Base-by-base conservation (phyloP, 1,284 basidiomycete species). In the Polyporus tsugae region DNA sequence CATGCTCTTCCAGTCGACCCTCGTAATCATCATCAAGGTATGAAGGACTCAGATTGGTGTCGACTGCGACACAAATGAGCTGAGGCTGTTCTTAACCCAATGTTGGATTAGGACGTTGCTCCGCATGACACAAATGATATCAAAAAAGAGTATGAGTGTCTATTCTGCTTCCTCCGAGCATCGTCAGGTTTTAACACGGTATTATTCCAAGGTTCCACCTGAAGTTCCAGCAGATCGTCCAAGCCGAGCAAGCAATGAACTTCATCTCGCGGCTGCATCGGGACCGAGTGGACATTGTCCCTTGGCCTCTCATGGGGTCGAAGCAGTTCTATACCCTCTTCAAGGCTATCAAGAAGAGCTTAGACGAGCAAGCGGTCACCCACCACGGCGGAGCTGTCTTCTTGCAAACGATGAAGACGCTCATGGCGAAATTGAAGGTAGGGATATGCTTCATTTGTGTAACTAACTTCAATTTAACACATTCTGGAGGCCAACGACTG, bases 351-450 rank as follows among this genome's bases (percentile, higher is more conserved):
- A 87, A 86, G 72, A 78, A 77, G 49, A 78, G 78, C 7, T 75
- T 90, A 4, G 84, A 87, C 69, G 75, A 81, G 35, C 88, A 89
- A 69, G 70, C 70, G 2, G 62, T 85, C 0, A 88, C 87, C 0
- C 87, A 90, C 71, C 75, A 73, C 0, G 80, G 82, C 0, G 89
- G 85, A 0, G 86, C 86, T 2, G 82, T 85, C 55, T 90, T 90
- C 72, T 77, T 90, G 19, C 83, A 87, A 42, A 83, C 83, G 2
- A 76, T 91, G 74, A 90, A 90, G 76, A 88, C 87, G 0, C 73
- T 91, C 49, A 91, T 90, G 88, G 89, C 89, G 5, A 91, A 90
- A 66, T 73, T 90, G 60, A 90, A 90, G 83, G 89, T 86, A 46
- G 4, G 9, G 5, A 36, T n/a, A n/a, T 19, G 33, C 22, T 59